Evolutionary conservation across 306 rosid species (phyloP).

Genomic region (Vigna nakashimae): DNA sequence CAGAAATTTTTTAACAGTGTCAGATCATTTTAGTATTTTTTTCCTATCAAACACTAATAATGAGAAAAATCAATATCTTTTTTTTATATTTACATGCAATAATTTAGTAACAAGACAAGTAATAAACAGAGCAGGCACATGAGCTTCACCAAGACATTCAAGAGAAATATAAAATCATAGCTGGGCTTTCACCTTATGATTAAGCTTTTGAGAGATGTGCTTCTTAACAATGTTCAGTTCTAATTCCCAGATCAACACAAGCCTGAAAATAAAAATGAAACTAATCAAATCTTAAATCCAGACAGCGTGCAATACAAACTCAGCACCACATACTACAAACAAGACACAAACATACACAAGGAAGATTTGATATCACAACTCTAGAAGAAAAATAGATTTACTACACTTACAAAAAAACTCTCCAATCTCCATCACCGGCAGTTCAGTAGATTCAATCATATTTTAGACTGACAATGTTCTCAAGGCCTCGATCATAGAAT

Average conservation of each 20-base stretch:
- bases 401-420: slow-evolving; percentile 30
- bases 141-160: background rate
- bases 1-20: background rate
- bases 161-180: background rate
- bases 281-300: background rate
- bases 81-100: background rate
- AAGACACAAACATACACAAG: slow-evolving; percentile 7
- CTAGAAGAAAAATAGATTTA: background rate
- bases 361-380: slow-evolving; percentile 9
- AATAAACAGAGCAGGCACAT: slow-evolving; percentile 4
- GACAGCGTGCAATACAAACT: background rate
- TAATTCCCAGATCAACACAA: background rate
- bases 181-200: background rate
- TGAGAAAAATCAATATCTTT: background rate
- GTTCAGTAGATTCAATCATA: slow-evolving; percentile 10
- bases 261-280: background rate
- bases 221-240: background rate
- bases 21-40: background rate
- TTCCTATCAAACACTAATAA: slow-evolving; percentile 20
- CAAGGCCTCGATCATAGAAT: slow-evolving; percentile 20
- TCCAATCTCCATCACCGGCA: slow-evolving; percentile 1
- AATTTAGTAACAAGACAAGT: background rate
- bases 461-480: slow-evolving; percentile 23
- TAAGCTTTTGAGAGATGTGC: background rate
- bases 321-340: slow-evolving; percentile 4